phyloP scores from a whole-genome alignment of 2,329 filamentous ascomycete genomes.

The Colletotrichum lini region DNA sequence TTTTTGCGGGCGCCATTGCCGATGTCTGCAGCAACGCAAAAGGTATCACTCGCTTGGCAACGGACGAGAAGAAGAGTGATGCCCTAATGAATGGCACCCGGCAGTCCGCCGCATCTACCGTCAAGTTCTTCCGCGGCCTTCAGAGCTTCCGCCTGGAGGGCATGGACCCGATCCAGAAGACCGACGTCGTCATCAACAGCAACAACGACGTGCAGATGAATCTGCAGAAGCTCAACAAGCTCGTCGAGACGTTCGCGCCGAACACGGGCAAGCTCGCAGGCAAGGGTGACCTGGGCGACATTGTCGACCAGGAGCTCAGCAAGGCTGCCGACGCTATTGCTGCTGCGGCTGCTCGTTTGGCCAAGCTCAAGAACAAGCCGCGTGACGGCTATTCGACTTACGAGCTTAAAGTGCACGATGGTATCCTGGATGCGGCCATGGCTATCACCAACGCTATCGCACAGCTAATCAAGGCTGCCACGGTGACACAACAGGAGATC shows the following conservation, averaged over 20 bases:
- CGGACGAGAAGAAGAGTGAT: slow-evolving; percentile 95
- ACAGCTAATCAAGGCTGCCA: slow-evolving; percentile 94
- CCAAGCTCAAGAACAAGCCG: slow-evolving; percentile 96
- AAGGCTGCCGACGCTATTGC: slow-evolving; percentile 97
- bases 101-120: slow-evolving; percentile 86
- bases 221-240: slow-evolving; percentile 91
- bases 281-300: slow-evolving; percentile 89
- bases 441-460: slow-evolving; percentile 96
- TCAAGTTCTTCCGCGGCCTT: slow-evolving; percentile 94
- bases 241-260: slow-evolving; percentile 92
- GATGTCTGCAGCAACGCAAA: slow-evolving; percentile 98
- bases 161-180: slow-evolving; percentile 91
- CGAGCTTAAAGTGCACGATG: slow-evolving; percentile 95
- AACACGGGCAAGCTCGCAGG: slow-evolving; percentile 85
- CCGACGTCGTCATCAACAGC: slow-evolving; percentile 96
- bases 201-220: slow-evolving; percentile 97
- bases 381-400: slow-evolving; percentile 96
- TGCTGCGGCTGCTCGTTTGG: slow-evolving; percentile 88
- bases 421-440: slow-evolving; percentile 91
- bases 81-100: slow-evolving; percentile 86
- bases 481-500: slow-evolving; percentile 94
- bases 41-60: slow-evolving; percentile 91
- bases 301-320: slow-evolving; percentile 91
- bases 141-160: slow-evolving; percentile 95
- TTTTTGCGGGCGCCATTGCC: slow-evolving; percentile 90